These are phyloP conservation scores for Colletotrichum sp. DNA, from an alignment of 2,329 filamentous ascomycete genomes.

Conservation along the genomic window DNA sequence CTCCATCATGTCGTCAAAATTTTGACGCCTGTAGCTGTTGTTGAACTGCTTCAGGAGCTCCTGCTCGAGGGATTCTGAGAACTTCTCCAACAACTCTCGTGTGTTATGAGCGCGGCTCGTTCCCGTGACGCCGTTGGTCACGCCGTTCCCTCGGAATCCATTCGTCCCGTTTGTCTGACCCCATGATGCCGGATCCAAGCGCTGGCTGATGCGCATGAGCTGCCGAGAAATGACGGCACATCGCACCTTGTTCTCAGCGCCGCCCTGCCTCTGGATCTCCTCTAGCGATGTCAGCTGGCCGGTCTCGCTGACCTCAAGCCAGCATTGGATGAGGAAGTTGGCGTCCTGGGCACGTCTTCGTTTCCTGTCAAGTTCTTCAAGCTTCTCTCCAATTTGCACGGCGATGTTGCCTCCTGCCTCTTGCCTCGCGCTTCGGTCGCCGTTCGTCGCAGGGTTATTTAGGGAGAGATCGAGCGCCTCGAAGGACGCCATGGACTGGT, in stretches of 20 bases:
- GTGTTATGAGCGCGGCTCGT: slow-evolving; percentile 63
- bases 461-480: slow-evolving; percentile 86
- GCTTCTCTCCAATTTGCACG: slow-evolving; percentile 89
- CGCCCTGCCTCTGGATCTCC: slow-evolving; percentile 83
- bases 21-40: slow-evolving; percentile 92
- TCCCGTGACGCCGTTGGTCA: slow-evolving; percentile 51
- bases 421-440: slow-evolving; percentile 49
- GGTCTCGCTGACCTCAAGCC: slow-evolving; percentile 91
- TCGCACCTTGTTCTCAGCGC: slow-evolving; percentile 89
- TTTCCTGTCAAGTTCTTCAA: slow-evolving; percentile 95
- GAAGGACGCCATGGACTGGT: slow-evolving; percentile 90
- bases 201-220: slow-evolving; percentile 90
- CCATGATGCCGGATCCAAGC: slow-evolving; percentile 81
- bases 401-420: slow-evolving; percentile 82
- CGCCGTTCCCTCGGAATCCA: slow-evolving; percentile 50
- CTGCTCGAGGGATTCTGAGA: slow-evolving; percentile 93
- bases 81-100: slow-evolving; percentile 92
- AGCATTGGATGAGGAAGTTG: slow-evolving; percentile 94
- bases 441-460: slow-evolving; percentile 54
- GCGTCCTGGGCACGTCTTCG: slow-evolving; percentile 88
- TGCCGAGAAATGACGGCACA: slow-evolving; percentile 95
- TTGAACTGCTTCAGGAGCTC: slow-evolving; percentile 96
- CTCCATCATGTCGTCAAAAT: slow-evolving; percentile 98
- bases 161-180: slow-evolving; percentile 63
- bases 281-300: slow-evolving; percentile 88